Base-by-base conservation (phyloP, 306 rosid species). In the Astragalus membranaceus region DNA sequence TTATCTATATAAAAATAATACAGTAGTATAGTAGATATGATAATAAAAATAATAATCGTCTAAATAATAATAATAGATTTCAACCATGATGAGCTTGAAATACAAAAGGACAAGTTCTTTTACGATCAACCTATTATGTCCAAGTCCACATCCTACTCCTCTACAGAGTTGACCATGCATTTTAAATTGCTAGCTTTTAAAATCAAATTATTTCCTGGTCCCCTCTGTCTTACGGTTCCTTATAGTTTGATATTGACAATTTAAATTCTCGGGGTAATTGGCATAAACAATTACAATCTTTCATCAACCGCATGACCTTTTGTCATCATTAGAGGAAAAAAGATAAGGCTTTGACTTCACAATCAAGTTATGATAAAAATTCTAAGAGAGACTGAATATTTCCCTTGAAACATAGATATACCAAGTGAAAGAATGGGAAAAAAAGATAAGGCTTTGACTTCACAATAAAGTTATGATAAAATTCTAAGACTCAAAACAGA, bases 341-440 rank as follows among this genome's bases (percentile, higher is more conserved):
- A 20, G 1, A 16, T 39, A 62, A 8, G 80, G 29, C 49, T 17
- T 41, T 70, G 81, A 70, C 72, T 77, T 62, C 47, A 10, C 32
- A 57, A 69, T 8, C 30, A 41, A 55, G 51, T 42, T 42, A 13
- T 67, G 5, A 8, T 10, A n/a, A 39, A 57, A 33, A 48, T 47
- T 46, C 13, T 15, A 42, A 44, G 14, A 17, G n/a, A n/a, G n/a
- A n/a, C n/a, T n/a, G n/a, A n/a, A n/a, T n/a, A n/a, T n/a, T n/a
- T n/a, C n/a, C n/a, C n/a, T n/a, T n/a, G n/a, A n/a, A n/a, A n/a
- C n/a, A n/a, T n/a, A n/a, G n/a, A n/a, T n/a, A n/a, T n/a, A n/a
- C n/a, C n/a, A n/a, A n/a, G n/a, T n/a, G n/a, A n/a, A n/a, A n/a
- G n/a, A n/a, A n/a, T n/a, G n/a, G n/a, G n/a, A n/a, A 43, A 35